These are phyloP conservation scores for Schizochytrium sp. DNA, from an alignment of 108 stramenopile species.

Conservation along the genomic window DNA sequence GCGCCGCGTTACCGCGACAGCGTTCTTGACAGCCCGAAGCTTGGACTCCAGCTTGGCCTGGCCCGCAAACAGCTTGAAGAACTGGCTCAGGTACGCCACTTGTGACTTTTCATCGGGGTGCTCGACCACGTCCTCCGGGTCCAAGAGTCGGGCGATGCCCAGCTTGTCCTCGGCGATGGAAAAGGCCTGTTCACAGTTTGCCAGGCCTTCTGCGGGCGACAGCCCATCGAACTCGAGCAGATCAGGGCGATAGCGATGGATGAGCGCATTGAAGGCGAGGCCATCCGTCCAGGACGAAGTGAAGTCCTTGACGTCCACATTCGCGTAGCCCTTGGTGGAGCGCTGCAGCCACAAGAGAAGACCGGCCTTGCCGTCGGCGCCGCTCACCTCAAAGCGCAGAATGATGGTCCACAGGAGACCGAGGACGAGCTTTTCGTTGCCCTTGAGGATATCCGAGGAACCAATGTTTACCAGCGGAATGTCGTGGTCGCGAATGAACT, in stretches of 20 bases:
- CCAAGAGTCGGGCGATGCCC: slow-evolving; percentile 25
- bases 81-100: slow-evolving; percentile 28
- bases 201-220: not conserved
- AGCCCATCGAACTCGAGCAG: slow-evolving; percentile 11
- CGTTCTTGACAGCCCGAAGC: not conserved
- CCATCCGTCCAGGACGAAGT: slow-evolving; percentile 27
- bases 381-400: slow-evolving; percentile 31
- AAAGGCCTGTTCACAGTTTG: slow-evolving; percentile 16
- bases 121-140: slow-evolving; percentile 30
- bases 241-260: slow-evolving; percentile 30
- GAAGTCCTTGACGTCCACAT: slow-evolving; percentile 31
- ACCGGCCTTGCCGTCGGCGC: slow-evolving; percentile 33
- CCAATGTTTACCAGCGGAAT: slow-evolving; percentile 31
- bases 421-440: slow-evolving; percentile 24
- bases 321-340: slow-evolving; percentile 21
- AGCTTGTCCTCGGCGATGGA: slow-evolving; percentile 20
- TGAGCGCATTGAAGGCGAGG: slow-evolving; percentile 29
- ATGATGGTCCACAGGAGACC: slow-evolving; percentile 38
- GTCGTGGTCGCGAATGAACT: slow-evolving; percentile 22
- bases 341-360: slow-evolving; percentile 33
- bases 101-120: slow-evolving; percentile 34
- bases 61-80: slow-evolving; percentile 25
- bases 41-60: not conserved
- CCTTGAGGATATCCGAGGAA: slow-evolving; percentile 29
- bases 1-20: not conserved